Conservation (phyloP, 345 rosid genomes). For the Nephelium lappaceum region DNA sequence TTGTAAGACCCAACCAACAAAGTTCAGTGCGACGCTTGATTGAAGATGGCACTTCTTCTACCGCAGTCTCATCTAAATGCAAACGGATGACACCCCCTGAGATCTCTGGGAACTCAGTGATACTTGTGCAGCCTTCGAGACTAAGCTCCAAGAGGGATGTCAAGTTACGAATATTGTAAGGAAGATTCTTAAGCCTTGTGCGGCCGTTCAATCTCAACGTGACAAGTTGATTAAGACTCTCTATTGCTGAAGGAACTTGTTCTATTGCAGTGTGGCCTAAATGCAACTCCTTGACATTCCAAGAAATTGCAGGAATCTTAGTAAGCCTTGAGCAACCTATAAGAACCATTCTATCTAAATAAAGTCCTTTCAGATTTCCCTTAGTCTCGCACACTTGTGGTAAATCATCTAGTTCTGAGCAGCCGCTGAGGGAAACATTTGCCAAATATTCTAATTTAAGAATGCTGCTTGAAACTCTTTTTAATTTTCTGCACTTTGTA, state of each 20-base stretch:
- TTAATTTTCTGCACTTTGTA: slow-evolving; percentile 17
- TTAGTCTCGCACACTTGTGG: neutral
- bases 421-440: neutral
- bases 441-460: neutral
- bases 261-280: neutral
- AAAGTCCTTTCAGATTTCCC: neutral
- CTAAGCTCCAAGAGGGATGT: slow-evolving; percentile 7
- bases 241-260: neutral
- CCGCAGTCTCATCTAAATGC: slow-evolving; percentile 5
- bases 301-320: slow-evolving; percentile 7
- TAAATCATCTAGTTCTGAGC: slow-evolving; percentile 3
- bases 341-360: neutral
- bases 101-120: slow-evolving; percentile 16
- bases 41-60: slow-evolving; percentile 19
- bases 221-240: neutral
- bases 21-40: neutral
- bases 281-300: slow-evolving; percentile 1
- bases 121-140: slow-evolving; percentile 15
- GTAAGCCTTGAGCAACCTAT: neutral
- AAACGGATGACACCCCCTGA: slow-evolving; percentile 1
- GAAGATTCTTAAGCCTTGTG: slow-evolving; percentile 13
- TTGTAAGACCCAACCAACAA: neutral
- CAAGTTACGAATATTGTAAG: slow-evolving; percentile 4
- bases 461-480: slow-evolving; percentile 2
- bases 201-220: neutral